phyloP scores from a whole-genome alignment of 495 filamentous ascomycete genomes.

The Cercophora samala region DNA sequence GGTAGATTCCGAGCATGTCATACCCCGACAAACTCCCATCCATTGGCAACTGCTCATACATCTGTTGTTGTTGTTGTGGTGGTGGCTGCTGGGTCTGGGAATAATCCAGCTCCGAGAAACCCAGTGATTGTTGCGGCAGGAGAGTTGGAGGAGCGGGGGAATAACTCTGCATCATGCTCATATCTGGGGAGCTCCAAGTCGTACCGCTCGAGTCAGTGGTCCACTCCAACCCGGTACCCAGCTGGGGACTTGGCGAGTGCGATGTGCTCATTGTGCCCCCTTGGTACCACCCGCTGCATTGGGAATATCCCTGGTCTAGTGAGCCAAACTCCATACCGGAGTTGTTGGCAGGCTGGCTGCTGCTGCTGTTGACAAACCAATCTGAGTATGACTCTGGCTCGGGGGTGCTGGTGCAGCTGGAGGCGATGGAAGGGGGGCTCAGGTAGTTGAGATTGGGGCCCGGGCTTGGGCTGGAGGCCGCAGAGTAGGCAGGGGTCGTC shows the following conservation, averaged over 20 bases:
- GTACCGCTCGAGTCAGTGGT: neutral
- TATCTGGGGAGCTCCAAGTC: neutral
- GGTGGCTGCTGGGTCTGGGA: neutral
- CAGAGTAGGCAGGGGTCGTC: neutral
- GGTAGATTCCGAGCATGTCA: conserved; percentile 1
- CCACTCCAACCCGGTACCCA: neutral
- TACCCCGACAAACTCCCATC: neutral
- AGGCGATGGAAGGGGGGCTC: neutral
- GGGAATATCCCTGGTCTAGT: neutral
- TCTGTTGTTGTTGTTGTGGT: neutral
- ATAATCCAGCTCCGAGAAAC: neutral
- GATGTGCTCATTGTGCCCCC: neutral
- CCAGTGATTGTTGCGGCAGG: neutral
- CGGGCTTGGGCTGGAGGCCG: conserved; percentile 1
- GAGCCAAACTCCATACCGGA: neutral
- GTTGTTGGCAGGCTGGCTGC: neutral
- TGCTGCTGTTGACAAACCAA: neutral
- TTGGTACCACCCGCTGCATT: neutral
- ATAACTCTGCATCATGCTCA: neutral
- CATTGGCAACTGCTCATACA: neutral
- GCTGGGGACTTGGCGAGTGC: neutral
- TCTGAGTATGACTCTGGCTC: conserved; percentile 3
- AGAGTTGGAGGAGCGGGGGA: neutral
- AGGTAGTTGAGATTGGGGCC: neutral
- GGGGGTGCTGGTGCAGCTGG: neutral